These are phyloP conservation scores for Kluyveromyces lactis DNA, from an alignment of 805 yeast genomes.

Conservation along the genomic window DNA sequence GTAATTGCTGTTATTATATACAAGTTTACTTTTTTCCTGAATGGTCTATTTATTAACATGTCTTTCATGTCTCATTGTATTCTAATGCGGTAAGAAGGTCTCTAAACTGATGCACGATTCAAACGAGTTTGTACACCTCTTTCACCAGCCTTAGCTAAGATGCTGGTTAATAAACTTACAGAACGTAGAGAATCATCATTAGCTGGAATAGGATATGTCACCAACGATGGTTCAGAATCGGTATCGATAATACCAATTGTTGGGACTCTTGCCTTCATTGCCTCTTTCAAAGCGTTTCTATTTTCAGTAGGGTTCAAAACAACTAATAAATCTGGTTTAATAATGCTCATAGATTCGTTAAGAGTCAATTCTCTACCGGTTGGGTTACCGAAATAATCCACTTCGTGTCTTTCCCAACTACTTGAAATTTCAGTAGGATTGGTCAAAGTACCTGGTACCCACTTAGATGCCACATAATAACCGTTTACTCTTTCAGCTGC, in stretches of 20 bases:
- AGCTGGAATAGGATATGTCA: constrained; percentile 93
- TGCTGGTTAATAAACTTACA: constrained; percentile 70
- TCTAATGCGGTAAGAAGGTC: no score
- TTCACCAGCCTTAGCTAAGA: constrained; percentile 78
- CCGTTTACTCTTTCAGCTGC: constrained; percentile 77
- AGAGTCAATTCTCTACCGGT: constrained; percentile 51
- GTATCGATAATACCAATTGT: constrained; percentile 93
- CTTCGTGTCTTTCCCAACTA: constrained; percentile 59
- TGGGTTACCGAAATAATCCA: constrained; percentile 63
- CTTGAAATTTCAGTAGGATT: constrained; percentile 62
- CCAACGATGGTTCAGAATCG: constrained; percentile 79
- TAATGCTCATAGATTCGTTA: constrained; percentile 41
- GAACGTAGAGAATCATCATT: constrained; percentile 88
- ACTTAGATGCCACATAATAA: constrained; percentile 71
- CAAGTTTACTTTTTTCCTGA: neutral
- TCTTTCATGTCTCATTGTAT: no score
- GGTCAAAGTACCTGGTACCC: constrained; percentile 95
- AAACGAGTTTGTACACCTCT: constrained; percentile 60
- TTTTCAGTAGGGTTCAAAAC: constrained; percentile 83
- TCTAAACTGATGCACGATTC: constrained; percentile 16
- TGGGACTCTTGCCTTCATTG: constrained; percentile 75
- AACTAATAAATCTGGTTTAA: constrained; percentile 85
- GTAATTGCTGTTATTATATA: neutral
- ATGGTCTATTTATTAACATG: no score
- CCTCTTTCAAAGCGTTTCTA: constrained; percentile 72